Evolutionary conservation across 2,329 filamentous ascomycete species (phyloP).

Genomic region (Stemphylium vesicarium): DNA sequence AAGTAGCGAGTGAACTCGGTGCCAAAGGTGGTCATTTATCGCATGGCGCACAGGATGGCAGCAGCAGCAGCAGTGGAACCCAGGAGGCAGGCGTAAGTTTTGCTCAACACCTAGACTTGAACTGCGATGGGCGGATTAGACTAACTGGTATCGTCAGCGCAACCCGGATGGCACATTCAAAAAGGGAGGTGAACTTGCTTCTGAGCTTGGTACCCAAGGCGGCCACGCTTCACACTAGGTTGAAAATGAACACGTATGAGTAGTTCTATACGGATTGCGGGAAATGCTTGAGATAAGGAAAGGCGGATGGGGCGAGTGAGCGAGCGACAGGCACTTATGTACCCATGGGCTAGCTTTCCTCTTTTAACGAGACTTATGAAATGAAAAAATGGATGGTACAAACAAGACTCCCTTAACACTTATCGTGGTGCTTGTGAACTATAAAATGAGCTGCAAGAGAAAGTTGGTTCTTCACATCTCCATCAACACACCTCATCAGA

Average conservation of each 20-base stretch:
- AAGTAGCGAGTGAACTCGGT: constrained; percentile 48
- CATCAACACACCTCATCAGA: background rate
- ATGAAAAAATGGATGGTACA: no score
- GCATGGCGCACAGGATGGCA: constrained; percentile 26
- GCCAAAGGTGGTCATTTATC: constrained; percentile 45
- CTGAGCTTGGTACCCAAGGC: constrained; percentile 44
- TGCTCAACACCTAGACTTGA: no score
- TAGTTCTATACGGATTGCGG: no score
- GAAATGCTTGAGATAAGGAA: no score
- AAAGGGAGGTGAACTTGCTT: constrained; percentile 44
- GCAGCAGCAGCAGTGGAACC: background rate
- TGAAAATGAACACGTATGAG: no score
- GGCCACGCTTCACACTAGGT: constrained; percentile 34
- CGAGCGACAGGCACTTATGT: no score
- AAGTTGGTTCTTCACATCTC: background rate
- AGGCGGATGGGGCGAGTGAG: background rate
- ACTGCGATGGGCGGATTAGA: no score
- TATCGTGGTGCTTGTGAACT: no score
- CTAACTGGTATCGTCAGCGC: constrained; percentile 41
- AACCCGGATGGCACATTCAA: constrained; percentile 54
- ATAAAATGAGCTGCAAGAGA: no score
- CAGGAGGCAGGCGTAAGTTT: constrained; percentile 28
- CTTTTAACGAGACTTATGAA: no score
- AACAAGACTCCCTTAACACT: no score
- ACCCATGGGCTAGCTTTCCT: no score